phyloP scores from a whole-genome alignment of 805 yeast genomes.

The Starmerella khaoyaiensis region DNA sequence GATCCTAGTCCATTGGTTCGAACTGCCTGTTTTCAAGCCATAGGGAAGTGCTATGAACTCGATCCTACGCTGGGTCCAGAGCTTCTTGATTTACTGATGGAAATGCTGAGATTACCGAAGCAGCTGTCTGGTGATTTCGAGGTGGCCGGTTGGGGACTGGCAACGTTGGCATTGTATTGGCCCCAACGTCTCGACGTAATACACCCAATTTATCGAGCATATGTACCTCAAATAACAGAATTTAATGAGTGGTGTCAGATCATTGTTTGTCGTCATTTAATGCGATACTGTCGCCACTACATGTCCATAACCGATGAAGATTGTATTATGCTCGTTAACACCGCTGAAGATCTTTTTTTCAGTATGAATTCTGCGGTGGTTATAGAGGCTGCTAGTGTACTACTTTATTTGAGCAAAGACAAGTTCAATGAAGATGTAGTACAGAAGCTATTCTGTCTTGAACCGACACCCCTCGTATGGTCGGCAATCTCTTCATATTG shows the following conservation, averaged over 20 bases:
- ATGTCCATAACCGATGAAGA: constrained; percentile 51
- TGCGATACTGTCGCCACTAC: constrained; percentile 51
- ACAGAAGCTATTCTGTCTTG: constrained; percentile 35
- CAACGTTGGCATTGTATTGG: constrained; percentile 41
- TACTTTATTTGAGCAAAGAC: constrained; percentile 27
- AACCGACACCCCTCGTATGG: constrained; percentile 33
- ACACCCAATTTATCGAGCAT: constrained; percentile 56
- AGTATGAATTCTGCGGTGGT: constrained; percentile 49
- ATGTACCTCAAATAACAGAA: constrained; percentile 35
- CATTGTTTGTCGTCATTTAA: constrained; percentile 45
- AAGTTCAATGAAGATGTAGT: constrained; percentile 31
- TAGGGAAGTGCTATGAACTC: constrained; percentile 42
- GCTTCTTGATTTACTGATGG: constrained; percentile 37
- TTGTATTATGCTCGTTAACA: constrained; percentile 39
- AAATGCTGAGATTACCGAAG: constrained; percentile 47
- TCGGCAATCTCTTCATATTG: constrained; percentile 36
- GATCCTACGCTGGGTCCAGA: constrained; percentile 37
- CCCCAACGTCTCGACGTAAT: constrained; percentile 49
- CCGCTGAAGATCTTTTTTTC: constrained; percentile 37
- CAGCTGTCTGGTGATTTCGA: constrained; percentile 31
- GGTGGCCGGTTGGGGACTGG: constrained; percentile 61
- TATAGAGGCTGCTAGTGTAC: constrained; percentile 45
- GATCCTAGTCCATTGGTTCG: constrained; percentile 75
- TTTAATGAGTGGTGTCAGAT: constrained; percentile 68
- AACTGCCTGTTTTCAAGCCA: constrained; percentile 62